Evolutionary conservation across 2,329 filamentous ascomycete species (phyloP), one percentile per base, ranked within the genome.

Genomic region (Didymella arachidicola): DNA sequence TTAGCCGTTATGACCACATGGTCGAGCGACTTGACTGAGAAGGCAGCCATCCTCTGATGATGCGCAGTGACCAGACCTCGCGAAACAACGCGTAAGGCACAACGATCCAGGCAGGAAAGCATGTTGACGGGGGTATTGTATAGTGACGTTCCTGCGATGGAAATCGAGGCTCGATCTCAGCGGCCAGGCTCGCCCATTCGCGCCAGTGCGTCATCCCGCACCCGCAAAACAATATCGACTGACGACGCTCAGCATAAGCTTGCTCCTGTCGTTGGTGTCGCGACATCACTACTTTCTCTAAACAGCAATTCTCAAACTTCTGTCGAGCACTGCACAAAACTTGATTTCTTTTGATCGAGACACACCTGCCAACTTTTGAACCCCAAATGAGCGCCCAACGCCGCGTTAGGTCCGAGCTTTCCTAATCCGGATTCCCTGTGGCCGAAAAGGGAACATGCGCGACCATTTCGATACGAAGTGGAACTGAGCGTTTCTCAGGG

Each of bases 11-110:
- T 41, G 12, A 61, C 55, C 16, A 61, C 53, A 29, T 60, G 58
- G 16, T 60, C 58, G 16, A 60, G 72, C 52, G 58, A 11, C 19
- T 57, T 57, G 6, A 57, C 54, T 8, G 39, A 56, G 53, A 49
- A 56, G 2, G 45, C 12, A 14, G 53, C 53, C 53, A 49, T 56
- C 29, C 16, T 44, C 18, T 32, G 29, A 11, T 12, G 29, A 25
- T 36, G 38, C n/a, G 44, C 16, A 38, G 5, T 18, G 30, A 27
- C 42, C 16, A 27, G n/a, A 7, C n/a, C 27, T 39, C 14, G 46
- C 30, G 27, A 42, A 8, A 34, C 4, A 14, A 8, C 12, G 18
- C 26, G n/a, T 4, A 50, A 14, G 16, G n/a, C 6, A 5, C 30
- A 8, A 18, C 32, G 36, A 46, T 19, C 43, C 11, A 49, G n/a